Base-by-base conservation (phyloP, 1,284 basidiomycete genomes). In the Vanrija sp. region DNA sequence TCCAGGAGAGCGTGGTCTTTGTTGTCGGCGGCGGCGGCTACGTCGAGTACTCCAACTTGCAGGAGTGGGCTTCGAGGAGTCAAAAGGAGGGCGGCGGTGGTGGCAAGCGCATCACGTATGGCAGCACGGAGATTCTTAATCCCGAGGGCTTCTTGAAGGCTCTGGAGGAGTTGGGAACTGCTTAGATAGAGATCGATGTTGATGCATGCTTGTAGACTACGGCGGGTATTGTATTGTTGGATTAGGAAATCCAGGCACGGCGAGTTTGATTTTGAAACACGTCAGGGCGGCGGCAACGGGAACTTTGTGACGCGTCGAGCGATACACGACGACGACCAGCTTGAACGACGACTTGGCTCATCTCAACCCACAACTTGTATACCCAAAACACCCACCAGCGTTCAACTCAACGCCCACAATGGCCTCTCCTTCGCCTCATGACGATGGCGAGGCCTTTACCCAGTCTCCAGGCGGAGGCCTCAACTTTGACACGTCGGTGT, bases 1-100 rank as follows among this genome's bases (percentile, higher is more conserved):
- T 93, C 73, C 78, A 81, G 16, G 94, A 98, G 62, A 86, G 88
- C 16, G 84, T 93, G 63, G 88, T 98, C 2, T 99, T 99, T 66
- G 81, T 98, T 15, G 94, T 98, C 1, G 96, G 96, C 5, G 96
- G 96, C 4, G 96, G 93, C 2, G 88, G 92, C 19, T 96, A 98
- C 68, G 92, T 98, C 49, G 96, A 99, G 76, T 97, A 95, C 67
- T 90, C 92, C 7, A 98, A 98, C 73, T 76, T 99, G 62, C 84
- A 88, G 69, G 94, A 97, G 72, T 95, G 91, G 88, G 89, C 87
- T 7, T 77, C 72, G 43, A 84, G 84, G 73, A 84, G 83, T 10
- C 65, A 61, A 57, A 57, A 62, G 55, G 69, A 61, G 50, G 72
- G 69, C 8, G 75, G 69, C n/a, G 70, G 71, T 4, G 73, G 73